Base-by-base conservation (phyloP, 495 filamentous ascomycete species). In the Hypoxylon fragiforme region DNA sequence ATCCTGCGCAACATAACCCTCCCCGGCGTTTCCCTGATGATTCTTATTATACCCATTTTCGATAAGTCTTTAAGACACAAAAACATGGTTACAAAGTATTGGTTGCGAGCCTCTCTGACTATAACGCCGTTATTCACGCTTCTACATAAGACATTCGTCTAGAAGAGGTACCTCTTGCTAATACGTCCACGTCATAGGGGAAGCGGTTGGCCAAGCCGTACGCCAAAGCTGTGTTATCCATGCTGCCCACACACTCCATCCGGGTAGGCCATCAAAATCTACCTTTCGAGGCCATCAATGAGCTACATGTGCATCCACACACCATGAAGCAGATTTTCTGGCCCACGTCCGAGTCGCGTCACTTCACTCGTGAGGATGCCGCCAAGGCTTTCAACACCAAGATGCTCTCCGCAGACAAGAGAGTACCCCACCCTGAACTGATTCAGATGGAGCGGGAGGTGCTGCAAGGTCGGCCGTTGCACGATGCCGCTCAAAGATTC, bases 1-100 rank as follows among this genome's bases (percentile, higher is more conserved):
- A 54, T 66, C 42, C 22, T 15, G 41, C 16, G 41, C 16, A 28
- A 39, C 31, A 24, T 48, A 64, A 51, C 12, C 43, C 26, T 21
- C n/a, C 13, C 19, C 22, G 44, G 54, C 53, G 50, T 50, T 68
- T 45, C 37, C 40, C 75, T 79, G 76, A 79, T 83, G 78, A 77
- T 70, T 46, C 56, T 60, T 50, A 65, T 65, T 51, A 65, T 59
- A 73, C 69, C 70, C 82, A 81, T 84, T n/a, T n/a, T 85, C 91
- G 92, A 97, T 98, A 96, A 96, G 92, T 97, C 92, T 97, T 92
- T 78, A 97, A 96, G 92, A 97, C 90, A 97, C 90, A 83, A 61
- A 74, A 76, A 65, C 71, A 83, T 91, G 87, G 83, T 89, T 90
- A 91, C 72, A 84, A 78, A 77, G 67, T 70, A 37, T 73, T 70